phyloP scores from a whole-genome alignment of 139 green algal genomes.

The Volvox africanus region DNA sequence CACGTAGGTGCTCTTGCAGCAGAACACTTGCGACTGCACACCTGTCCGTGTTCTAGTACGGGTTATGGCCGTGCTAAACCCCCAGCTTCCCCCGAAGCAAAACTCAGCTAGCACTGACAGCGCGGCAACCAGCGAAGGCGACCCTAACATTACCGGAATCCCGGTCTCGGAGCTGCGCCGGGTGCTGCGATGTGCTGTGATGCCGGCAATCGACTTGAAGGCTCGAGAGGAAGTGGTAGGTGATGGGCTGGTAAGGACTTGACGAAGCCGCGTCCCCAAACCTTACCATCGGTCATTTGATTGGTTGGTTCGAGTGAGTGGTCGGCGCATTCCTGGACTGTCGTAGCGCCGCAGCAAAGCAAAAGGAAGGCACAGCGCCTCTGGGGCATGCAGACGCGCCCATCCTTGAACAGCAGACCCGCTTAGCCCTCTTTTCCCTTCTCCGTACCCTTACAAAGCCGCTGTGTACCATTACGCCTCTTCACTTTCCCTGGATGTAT shows the following conservation, averaged over 20 bases:
- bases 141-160: neutral
- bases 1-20: conserved; percentile 33
- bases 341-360: too few relatives aligned
- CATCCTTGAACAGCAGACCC: too few relatives aligned
- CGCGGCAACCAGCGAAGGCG: neutral
- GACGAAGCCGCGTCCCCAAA: too few relatives aligned
- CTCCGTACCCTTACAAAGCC: too few relatives aligned
- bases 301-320: too few relatives aligned
- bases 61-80: neutral
- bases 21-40: conserved; percentile 13
- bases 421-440: too few relatives aligned
- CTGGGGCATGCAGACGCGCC: too few relatives aligned
- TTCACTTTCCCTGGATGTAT: too few relatives aligned
- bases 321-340: too few relatives aligned
- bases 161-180: neutral
- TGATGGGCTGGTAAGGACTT: neutral
- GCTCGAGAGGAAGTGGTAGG: neutral
- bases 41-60: conserved; percentile 9
- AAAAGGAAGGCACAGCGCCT: too few relatives aligned
- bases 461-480: too few relatives aligned
- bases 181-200: neutral
- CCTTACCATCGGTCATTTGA: too few relatives aligned
- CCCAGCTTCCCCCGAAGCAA: neutral
- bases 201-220: neutral
- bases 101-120: neutral